phyloP scores from a whole-genome alignment of 2,329 filamentous ascomycete species.

The Exophiala lecanii-corni region DNA sequence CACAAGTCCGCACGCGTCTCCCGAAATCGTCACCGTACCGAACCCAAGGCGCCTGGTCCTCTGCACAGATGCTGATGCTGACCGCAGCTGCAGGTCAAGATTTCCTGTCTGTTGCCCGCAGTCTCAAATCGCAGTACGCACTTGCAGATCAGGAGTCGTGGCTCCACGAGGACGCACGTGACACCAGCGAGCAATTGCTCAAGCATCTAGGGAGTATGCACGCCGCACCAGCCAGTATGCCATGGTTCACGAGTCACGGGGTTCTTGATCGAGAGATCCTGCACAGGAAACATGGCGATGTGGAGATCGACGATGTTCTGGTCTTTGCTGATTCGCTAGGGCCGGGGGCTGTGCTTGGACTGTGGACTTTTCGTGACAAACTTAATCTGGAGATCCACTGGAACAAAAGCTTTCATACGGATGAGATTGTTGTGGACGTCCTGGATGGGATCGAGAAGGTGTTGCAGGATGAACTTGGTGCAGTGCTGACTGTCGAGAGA shows the following conservation, averaged over 20 bases:
- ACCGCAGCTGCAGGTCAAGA: slow-evolving; percentile 6
- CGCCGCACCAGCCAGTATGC: slow-evolving; percentile 2
- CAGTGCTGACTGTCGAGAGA: background rate
- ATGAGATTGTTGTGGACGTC: background rate
- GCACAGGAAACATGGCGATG: slow-evolving; percentile 1
- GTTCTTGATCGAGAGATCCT: slow-evolving; percentile 11
- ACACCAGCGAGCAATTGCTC: slow-evolving; percentile 3
- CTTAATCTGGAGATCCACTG: slow-evolving; percentile 13
- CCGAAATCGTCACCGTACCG: slow-evolving; percentile 5
- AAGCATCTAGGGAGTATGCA: background rate
- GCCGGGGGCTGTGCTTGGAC: slow-evolving; percentile 8
- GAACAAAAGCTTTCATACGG: slow-evolving; percentile 8
- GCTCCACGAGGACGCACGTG: slow-evolving; percentile 5
- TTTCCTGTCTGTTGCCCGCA: slow-evolving; percentile 6
- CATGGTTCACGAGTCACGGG: slow-evolving; percentile 12
- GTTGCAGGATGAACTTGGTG: slow-evolving; percentile 3
- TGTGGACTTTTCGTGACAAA: slow-evolving; percentile 10
- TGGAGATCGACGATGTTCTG: slow-evolving; percentile 5
- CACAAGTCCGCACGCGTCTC: slow-evolving; percentile 14
- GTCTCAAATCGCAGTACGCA: slow-evolving; percentile 8
- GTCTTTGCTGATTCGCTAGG: slow-evolving; percentile 8
- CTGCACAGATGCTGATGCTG: slow-evolving; percentile 10
- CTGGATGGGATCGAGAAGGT: slow-evolving; percentile 8
- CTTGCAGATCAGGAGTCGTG: slow-evolving; percentile 5
- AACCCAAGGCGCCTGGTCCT: slow-evolving; percentile 9